A percentile compares a stretch with the other conserved stretches of the same genome.
Evolutionary conservation across 305 asterid species (phyloP).

Genomic region (Fraxinus dipetala): DNA sequence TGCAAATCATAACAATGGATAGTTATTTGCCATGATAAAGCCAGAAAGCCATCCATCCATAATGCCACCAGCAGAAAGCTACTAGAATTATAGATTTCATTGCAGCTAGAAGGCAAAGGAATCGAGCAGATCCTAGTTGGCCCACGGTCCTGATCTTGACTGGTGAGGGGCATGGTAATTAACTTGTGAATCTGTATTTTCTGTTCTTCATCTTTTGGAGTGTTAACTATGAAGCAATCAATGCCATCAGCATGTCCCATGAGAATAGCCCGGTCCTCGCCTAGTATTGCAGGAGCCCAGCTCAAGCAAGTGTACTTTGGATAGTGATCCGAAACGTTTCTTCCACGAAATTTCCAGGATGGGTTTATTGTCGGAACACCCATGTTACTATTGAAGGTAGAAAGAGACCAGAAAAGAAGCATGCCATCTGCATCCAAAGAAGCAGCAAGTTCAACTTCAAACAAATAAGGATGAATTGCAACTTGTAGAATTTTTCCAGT

Average conservation of each 20-base stretch:
- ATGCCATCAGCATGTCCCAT: conserved; percentile 78
- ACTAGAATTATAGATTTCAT: conserved; percentile 44
- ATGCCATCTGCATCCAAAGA: conserved; percentile 73
- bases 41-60: conserved; percentile 65
- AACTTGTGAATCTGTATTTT: conserved; percentile 41
- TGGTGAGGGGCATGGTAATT: conserved; percentile 55
- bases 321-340: conserved; percentile 35
- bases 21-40: conserved; percentile 81
- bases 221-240: conserved; percentile 57
- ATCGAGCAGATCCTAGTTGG: conserved; percentile 57
- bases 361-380: conserved; percentile 67
- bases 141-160: conserved; percentile 41
- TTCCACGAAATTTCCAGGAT: conserved; percentile 57
- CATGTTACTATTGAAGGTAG: conserved; percentile 49
- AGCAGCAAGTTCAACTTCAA: conserved; percentile 69
- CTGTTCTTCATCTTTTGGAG: conserved; percentile 37
- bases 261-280: conserved; percentile 53
- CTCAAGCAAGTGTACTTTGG: conserved; percentile 70
- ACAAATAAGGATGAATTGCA: conserved; percentile 69
- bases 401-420: conserved; percentile 76
- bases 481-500: conserved; percentile 65
- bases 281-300: conserved; percentile 71
- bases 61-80: conserved; percentile 72
- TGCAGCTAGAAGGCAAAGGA: conserved; percentile 58
- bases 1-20: conserved; percentile 49